A percentile compares a stretch with the other conserved stretches of the same genome.
These are phyloP conservation scores for Ilyonectria sp. DNA, from an alignment of 2,329 filamentous ascomycete genomes.

Conservation along the genomic window DNA sequence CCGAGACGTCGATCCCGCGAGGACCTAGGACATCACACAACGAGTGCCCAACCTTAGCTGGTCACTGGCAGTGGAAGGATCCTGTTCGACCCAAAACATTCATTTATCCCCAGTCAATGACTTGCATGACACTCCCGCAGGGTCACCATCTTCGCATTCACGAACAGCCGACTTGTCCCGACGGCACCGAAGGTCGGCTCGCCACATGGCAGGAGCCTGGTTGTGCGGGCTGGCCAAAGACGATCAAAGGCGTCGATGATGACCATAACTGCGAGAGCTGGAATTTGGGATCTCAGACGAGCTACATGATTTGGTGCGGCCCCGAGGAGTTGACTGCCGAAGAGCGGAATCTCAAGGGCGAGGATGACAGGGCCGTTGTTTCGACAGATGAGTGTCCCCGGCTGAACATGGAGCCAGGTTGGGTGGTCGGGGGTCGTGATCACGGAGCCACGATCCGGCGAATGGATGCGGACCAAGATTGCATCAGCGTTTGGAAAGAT, in stretches of 20 bases:
- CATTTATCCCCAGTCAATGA: constrained; percentile 12
- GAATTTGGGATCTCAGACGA: constrained; percentile 1
- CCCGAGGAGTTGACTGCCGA: background rate
- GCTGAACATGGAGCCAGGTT: constrained; percentile 9
- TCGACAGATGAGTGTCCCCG: background rate
- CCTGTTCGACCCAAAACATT: constrained; percentile 17
- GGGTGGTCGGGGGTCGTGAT: constrained; percentile 5
- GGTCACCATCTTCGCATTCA: constrained; percentile 9
- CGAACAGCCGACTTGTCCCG: background rate
- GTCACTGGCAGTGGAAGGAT: constrained; percentile 8
- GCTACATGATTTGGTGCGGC: constrained; percentile 22
- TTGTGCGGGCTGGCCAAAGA: constrained; percentile 10
- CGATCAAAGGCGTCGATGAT: constrained; percentile 5
- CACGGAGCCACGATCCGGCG: background rate
- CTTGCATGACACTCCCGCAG: constrained; percentile 7
- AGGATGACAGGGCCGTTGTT: background rate
- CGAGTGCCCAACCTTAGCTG: constrained; percentile 14
- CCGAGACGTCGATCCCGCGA: background rate
- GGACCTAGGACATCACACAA: constrained; percentile 9
- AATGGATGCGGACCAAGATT: constrained; percentile 7
- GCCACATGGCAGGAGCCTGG: constrained; percentile 1
- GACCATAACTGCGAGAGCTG: constrained; percentile 19
- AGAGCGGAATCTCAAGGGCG: background rate
- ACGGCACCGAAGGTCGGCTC: constrained; percentile 5
- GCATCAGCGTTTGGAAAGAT: background rate